Evolutionary conservation across 1,284 basidiomycete species (phyloP).

Genomic region (Spongispora temasekensis): DNA sequence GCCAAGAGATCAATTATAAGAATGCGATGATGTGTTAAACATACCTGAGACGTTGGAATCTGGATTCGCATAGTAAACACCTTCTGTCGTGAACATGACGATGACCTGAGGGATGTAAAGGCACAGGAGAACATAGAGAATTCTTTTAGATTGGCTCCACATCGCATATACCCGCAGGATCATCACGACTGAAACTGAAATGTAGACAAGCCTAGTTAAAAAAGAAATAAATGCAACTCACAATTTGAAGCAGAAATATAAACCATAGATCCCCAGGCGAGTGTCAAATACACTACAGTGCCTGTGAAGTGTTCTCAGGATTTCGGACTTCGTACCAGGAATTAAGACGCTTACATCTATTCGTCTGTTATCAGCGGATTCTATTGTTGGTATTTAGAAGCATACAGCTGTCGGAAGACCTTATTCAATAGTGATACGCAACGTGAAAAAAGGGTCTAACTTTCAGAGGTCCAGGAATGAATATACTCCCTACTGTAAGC

Average conservation of each 20-base stretch:
- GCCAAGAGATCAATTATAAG: neutral
- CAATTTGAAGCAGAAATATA: neutral
- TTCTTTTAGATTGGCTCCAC: neutral
- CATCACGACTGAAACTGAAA: neutral
- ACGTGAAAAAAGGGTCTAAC: neutral
- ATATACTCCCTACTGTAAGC: neutral
- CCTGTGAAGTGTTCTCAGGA: neutral
- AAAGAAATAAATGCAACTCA: neutral
- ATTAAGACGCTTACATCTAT: neutral
- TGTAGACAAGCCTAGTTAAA: neutral
- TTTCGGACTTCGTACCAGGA: neutral
- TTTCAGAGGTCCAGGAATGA: neutral
- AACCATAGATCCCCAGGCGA: neutral
- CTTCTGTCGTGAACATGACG: neutral
- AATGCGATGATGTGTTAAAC: neutral
- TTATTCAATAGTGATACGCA: neutral
- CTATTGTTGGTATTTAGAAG: neutral
- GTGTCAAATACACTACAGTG: neutral
- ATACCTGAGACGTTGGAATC: neutral
- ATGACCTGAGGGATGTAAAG: neutral
- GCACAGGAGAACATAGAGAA: neutral
- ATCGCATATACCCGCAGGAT: neutral
- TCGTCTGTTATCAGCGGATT: neutral
- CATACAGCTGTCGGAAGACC: neutral
- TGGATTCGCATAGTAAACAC: neutral